These are phyloP conservation scores for Sporobolomyces phaffii DNA, from an alignment of 768 basidiomycete genomes.

Conservation along the genomic window DNA sequence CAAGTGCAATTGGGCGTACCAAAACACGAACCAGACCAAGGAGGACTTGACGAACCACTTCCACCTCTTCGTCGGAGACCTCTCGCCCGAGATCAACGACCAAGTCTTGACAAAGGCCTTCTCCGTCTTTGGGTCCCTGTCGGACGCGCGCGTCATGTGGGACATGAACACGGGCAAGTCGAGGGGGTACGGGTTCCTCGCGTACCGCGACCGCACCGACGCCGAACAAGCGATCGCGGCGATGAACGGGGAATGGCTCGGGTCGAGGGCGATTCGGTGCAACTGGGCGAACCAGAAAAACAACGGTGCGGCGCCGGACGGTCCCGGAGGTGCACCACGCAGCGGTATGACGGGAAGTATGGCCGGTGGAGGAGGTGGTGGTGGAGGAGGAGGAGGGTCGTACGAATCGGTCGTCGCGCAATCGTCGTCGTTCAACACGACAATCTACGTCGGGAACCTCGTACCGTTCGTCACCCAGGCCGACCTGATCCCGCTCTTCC, in stretches of 20 bases:
- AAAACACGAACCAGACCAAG: slow-evolving; percentile 86
- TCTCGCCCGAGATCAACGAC: slow-evolving; percentile 97
- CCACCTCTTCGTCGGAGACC: slow-evolving; percentile 99
- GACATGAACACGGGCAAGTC: slow-evolving; percentile 99
- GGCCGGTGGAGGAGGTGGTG: slow-evolving; percentile 12
- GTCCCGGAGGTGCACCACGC: slow-evolving; percentile 24
- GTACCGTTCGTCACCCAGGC: slow-evolving; percentile 96
- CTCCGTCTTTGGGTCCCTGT: slow-evolving; percentile 90
- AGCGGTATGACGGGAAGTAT: slow-evolving; percentile 15
- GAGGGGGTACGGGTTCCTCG: slow-evolving; percentile 95
- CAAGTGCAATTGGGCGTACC: slow-evolving; percentile 99
- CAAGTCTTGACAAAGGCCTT: slow-evolving; percentile 95
- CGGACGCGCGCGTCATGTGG: slow-evolving; percentile 99
- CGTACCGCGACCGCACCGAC: slow-evolving; percentile 97
- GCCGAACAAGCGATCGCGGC: slow-evolving; percentile 98
- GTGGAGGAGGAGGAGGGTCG: neutral
- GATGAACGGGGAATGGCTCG: slow-evolving; percentile 99
- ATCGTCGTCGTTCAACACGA: slow-evolving; percentile 82
- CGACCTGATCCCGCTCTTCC: slow-evolving; percentile 95
- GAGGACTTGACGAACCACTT: slow-evolving; percentile 96
- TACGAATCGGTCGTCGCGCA: slow-evolving; percentile 92
- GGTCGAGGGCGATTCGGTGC: slow-evolving; percentile 94
- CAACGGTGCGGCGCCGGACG: slow-evolving; percentile 54
- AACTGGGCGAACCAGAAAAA: slow-evolving; percentile 99
- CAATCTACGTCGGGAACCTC: slow-evolving; percentile 95